Percentiles rank a stretch among this genome's conserved stretches.
phyloP scores from a whole-genome alignment of 2,329 filamentous ascomycete species.

The Rhexocercosporidium sp. region DNA sequence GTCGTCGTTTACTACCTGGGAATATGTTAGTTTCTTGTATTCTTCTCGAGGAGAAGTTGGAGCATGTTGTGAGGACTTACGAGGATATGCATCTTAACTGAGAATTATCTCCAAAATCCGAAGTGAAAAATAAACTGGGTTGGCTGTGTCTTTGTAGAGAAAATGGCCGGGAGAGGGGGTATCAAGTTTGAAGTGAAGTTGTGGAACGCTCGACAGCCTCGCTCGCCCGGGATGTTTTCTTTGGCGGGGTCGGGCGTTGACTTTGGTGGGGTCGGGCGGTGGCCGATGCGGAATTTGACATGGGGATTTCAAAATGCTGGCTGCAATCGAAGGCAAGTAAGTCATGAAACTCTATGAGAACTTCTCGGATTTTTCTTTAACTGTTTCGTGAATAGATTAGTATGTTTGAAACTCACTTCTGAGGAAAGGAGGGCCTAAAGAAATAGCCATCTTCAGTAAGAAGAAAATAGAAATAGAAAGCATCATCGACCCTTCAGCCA shows the following conservation, averaged over 20 bases:
- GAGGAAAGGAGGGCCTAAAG: no score
- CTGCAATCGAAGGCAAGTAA: not conserved
- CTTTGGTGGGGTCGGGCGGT: not conserved
- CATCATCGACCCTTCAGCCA: not conserved
- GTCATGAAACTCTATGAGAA: no score
- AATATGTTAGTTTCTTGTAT: not conserved
- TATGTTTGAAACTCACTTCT: no score
- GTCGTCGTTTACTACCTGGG: conserved; percentile 74
- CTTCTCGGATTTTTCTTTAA: not conserved
- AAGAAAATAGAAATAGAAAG: not conserved
- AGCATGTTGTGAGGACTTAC: conserved; percentile 43
- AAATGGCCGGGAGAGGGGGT: not conserved
- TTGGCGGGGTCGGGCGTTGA: conserved; percentile 4
- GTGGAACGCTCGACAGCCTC: conserved; percentile 15
- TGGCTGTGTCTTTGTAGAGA: not conserved
- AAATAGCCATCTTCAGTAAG: no score
- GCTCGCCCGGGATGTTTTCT: conserved; percentile 4
- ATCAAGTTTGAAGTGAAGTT: not conserved
- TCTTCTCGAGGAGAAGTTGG: not conserved
- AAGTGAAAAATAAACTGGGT: no score
- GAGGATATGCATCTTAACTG: conserved; percentile 54
- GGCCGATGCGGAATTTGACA: conserved; percentile 9
- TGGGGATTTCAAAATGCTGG: not conserved
- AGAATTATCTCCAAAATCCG: no score
- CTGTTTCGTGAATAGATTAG: not conserved